Evolutionary conservation across 805 yeast genomes (phyloP).

Genomic region (Yamadazyma tumulicola): DNA sequence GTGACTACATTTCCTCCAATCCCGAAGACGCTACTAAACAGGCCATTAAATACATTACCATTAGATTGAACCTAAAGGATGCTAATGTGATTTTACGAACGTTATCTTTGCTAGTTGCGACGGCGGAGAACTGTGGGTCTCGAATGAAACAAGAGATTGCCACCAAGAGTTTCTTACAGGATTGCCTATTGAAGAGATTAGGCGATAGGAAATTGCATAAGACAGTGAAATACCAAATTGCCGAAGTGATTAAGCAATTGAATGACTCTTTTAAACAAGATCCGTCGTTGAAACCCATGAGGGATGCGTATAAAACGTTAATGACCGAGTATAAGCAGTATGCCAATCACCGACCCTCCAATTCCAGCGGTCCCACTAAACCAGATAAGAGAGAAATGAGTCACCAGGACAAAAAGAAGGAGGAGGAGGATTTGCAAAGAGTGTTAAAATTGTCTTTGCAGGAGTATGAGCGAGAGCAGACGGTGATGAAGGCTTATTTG

Average conservation of each 20-base stretch:
- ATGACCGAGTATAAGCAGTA: slow-evolving; percentile 35
- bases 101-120: slow-evolving; percentile 33
- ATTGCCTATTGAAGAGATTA: slow-evolving; percentile 37
- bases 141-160: slow-evolving; percentile 44
- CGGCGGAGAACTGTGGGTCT: slow-evolving; percentile 45
- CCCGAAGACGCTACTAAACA: slow-evolving; percentile 36
- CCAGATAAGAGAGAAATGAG: slow-evolving; percentile 55
- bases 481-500: slow-evolving; percentile 22
- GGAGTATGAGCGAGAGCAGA: slow-evolving; percentile 49
- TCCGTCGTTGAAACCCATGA: slow-evolving; percentile 71
- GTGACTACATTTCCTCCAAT: slow-evolving; percentile 33
- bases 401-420: slow-evolving; percentile 46
- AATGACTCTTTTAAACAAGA: slow-evolving; percentile 63
- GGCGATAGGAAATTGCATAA: slow-evolving; percentile 58
- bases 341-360: slow-evolving; percentile 12
- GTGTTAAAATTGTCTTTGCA: slow-evolving; percentile 71
- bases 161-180: slow-evolving; percentile 31
- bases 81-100: slow-evolving; percentile 40
- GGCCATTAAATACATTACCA: slow-evolving; percentile 24
- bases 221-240: slow-evolving; percentile 61
- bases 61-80: slow-evolving; percentile 28
- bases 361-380: slow-evolving; percentile 42
- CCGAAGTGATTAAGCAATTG: slow-evolving; percentile 67
- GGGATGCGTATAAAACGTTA: slow-evolving; percentile 54
- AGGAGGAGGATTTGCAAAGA: slow-evolving; percentile 70